Percentiles rank a stretch among this genome's conserved stretches.
Conservation (phyloP, 495 filamentous ascomycete species). For the Chaetomium tenue region DNA sequence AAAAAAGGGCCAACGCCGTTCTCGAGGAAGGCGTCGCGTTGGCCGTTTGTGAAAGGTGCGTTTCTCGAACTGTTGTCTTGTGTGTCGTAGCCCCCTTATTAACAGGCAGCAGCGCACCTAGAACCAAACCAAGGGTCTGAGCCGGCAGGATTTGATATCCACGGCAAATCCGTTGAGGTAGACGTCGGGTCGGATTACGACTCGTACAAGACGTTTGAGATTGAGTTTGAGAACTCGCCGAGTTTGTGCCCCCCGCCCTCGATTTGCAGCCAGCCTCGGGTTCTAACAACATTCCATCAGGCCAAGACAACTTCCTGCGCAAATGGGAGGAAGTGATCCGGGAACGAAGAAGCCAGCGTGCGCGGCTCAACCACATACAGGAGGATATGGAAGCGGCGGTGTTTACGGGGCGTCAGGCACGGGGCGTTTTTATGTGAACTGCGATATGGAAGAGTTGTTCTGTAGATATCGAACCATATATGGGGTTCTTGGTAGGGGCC, state of each 20-base stretch:
- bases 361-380: constrained; percentile 30
- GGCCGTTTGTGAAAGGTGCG: constrained; percentile 35
- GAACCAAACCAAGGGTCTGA: constrained; percentile 28
- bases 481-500: background rate
- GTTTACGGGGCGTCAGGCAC: constrained; percentile 35
- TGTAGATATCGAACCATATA: background rate
- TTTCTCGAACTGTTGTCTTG: background rate
- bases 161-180: constrained; percentile 29
- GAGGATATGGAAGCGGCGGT: constrained; percentile 35
- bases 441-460: no score
- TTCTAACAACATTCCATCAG: constrained; percentile 14
- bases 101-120: constrained; percentile 25
- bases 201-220: constrained; percentile 40
- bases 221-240: constrained; percentile 41
- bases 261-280: no score
- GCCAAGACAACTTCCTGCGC: constrained; percentile 36
- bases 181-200: constrained; percentile 34
- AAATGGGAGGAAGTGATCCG: constrained; percentile 40
- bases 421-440: constrained; percentile 24
- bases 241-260: constrained; percentile 26
- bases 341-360: constrained; percentile 32
- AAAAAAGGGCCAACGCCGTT: constrained; percentile 29
- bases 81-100: background rate
- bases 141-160: constrained; percentile 34
- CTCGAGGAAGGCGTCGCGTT: constrained; percentile 29